Base-by-base conservation (phyloP, 192 early-diverging fungal species). In the Umbelopsis sp. region DNA sequence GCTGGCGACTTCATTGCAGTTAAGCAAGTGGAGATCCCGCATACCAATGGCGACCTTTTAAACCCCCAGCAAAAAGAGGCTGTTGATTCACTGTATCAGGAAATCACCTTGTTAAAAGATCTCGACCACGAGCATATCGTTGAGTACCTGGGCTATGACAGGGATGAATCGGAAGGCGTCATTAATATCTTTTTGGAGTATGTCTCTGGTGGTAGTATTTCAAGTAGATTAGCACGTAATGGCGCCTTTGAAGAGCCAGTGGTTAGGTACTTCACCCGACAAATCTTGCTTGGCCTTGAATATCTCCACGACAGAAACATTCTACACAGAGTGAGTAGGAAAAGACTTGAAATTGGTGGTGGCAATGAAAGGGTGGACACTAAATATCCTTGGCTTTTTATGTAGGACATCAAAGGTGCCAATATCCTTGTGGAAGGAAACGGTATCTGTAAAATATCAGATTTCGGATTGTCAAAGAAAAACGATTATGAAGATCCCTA, bases 131-230 rank as follows among this genome's bases (percentile, higher is more conserved):
- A 94, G 49, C 92, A 99, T 80, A 95, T 99, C 81, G 97, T 99
- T 38, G 91, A 95, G 81, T 97, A 98, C 80, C 86, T 97, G 17
- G 94, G 94, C 10, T 90, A 87, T 69, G 81, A 71, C 14, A 81
- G 50, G 8, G 73, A 80, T 22, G 66, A 73, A 26, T 7, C 32
- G 1, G 85, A 87, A 9, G 82, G 81, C 10, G 79, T 87, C 9
- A 88, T 97, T 76, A 98, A 97, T 83, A 95, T 99, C 72, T 98
- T 98, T 76, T 81, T 99, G 65, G 97, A 99, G 83, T 99, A 99
- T 80, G 95, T 99, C 54, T 89, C 94, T 11, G 97, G 97, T 68
- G 97, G 97, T 25, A 92, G 90, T 12, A 91, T 99, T 66, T 86
- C 94, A 22, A 90, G 86, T 43, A 80, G 93, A 65, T 79, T 98